Conservation (phyloP, 768 basidiomycete species). For the Auricularia auricula-judae region DNA sequence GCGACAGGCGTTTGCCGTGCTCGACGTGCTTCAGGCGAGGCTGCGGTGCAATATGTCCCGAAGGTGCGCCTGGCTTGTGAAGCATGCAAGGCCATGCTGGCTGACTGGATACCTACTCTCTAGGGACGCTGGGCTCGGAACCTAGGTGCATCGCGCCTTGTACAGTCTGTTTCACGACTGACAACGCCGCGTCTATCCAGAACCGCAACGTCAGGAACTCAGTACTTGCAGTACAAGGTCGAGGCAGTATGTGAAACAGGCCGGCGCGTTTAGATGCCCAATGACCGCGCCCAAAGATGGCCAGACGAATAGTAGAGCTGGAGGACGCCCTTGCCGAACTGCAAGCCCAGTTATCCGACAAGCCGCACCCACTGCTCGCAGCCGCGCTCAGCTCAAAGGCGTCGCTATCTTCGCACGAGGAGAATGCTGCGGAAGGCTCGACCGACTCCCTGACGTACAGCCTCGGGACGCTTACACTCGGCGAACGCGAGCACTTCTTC, state of each 20-base stretch:
- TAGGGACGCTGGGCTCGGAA: neutral
- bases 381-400: conserved; percentile 61
- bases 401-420: too few relatives aligned
- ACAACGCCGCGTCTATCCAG: neutral
- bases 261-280: neutral
- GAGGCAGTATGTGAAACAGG: neutral
- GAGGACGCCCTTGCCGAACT: conserved; percentile 58
- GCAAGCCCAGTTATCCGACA: conserved; percentile 34
- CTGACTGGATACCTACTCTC: neutral
- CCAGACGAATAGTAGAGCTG: conserved; percentile 28
- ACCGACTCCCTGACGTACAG: neutral
- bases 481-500: neutral
- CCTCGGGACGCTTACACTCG: neutral
- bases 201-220: neutral
- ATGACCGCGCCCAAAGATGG: neutral
- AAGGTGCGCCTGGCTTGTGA: neutral
- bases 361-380: conserved; percentile 53
- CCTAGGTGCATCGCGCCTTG: neutral
- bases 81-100: too few relatives aligned
- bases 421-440: neutral
- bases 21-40: conserved; percentile 50
- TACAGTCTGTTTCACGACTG: neutral
- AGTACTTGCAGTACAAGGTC: neutral
- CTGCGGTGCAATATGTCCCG: conserved; percentile 49
- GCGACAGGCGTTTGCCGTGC: conserved; percentile 42